Percentiles rank a stretch among this genome's conserved stretches.
Evolutionary conservation across 495 filamentous ascomycete species (phyloP).

Genomic region (Chlorociboria aeruginascens): DNA sequence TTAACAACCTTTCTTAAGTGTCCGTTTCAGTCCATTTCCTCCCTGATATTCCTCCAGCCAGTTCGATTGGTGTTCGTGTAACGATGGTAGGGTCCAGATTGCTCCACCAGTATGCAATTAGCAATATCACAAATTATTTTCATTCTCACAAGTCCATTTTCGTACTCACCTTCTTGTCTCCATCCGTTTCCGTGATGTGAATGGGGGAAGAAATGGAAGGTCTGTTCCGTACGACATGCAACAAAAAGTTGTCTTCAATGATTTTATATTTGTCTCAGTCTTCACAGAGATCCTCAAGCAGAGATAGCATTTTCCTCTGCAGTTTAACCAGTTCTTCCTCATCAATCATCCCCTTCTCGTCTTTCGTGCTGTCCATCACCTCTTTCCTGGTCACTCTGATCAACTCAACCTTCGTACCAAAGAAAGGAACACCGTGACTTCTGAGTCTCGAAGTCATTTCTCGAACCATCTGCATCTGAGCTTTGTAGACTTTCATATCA

Average conservation of each 20-base stretch:
- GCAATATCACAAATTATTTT: no score
- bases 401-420: constrained; percentile 35
- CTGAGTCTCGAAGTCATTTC: constrained; percentile 43
- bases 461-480: constrained; percentile 44
- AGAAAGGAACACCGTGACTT: constrained; percentile 53
- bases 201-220: no score
- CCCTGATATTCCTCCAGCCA: no score
- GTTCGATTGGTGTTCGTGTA: no score
- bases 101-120: no score
- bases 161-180: not conserved
- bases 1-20: no score
- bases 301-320: constrained; percentile 45
- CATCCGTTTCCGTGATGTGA: no score
- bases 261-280: constrained; percentile 16
- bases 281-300: constrained; percentile 50
- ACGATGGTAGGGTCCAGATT: no score
- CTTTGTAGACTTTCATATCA: constrained; percentile 49
- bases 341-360: constrained; percentile 22
- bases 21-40: no score
- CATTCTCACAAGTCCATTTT: not conserved
- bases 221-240: constrained; percentile 7
- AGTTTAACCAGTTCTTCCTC: constrained; percentile 38
- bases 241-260: not conserved
- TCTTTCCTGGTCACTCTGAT: constrained; percentile 18
- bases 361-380: not conserved